phyloP scores from a whole-genome alignment of 2,329 filamentous ascomycete genomes.

The Aspergillus sp. region DNA sequence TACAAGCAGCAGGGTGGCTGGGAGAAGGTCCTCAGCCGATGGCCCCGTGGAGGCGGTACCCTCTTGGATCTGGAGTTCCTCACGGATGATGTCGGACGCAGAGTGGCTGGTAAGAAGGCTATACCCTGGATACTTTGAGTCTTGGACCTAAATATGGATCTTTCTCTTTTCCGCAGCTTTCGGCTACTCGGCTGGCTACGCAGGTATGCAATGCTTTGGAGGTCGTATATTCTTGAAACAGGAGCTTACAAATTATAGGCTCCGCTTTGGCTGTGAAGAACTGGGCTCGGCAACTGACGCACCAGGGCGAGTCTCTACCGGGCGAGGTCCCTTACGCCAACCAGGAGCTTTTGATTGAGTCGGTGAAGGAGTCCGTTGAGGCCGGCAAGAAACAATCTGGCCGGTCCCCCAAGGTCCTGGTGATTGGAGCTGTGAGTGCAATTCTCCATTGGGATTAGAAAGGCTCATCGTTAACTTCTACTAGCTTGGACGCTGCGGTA shows the following conservation, averaged over 20 bases:
- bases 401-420: constrained; percentile 69
- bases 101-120: constrained; percentile 37
- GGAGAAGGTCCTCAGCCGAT: constrained; percentile 76
- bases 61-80: constrained; percentile 89
- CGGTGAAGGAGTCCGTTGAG: constrained; percentile 71
- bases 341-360: constrained; percentile 68
- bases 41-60: constrained; percentile 71
- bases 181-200: constrained; percentile 72
- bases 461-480: not conserved
- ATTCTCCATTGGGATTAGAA: not conserved
- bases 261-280: constrained; percentile 73
- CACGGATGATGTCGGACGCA: constrained; percentile 67
- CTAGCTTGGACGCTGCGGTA: constrained; percentile 66
- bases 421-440: constrained; percentile 69
- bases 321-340: constrained; percentile 61
- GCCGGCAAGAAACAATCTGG: constrained; percentile 67
- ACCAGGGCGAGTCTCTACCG: constrained; percentile 66
- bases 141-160: not conserved
- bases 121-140: not conserved
- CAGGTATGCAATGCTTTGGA: constrained; percentile 40
- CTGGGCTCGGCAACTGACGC: constrained; percentile 78
- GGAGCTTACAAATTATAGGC: constrained; percentile 36
- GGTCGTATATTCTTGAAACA: not conserved
- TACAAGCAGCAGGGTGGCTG: constrained; percentile 78
- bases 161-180: constrained; percentile 32